These are phyloP conservation scores for Phytophthora sp. DNA, from an alignment of 352 stramenopile species.

Conservation along the genomic window DNA sequence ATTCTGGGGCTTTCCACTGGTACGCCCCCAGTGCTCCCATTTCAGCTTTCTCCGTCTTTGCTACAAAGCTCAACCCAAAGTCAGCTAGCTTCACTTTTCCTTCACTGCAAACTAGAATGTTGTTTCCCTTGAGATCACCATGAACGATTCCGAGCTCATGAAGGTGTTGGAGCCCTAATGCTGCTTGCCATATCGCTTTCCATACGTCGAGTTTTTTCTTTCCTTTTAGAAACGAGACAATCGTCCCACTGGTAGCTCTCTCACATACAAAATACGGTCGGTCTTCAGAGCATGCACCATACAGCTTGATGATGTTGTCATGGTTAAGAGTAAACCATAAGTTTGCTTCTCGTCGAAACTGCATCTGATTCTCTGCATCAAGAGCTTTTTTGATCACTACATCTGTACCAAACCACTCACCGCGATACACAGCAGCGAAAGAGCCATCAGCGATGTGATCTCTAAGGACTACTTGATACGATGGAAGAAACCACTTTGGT, in stretches of 20 bases:
- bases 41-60: neutral
- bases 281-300: neutral
- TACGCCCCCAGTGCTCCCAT: neutral
- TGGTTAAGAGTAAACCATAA: constrained; percentile 3
- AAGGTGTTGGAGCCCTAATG: neutral
- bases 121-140: constrained; percentile 2
- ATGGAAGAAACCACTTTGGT: neutral
- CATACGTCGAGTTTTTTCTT: too few species aligned
- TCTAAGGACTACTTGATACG: neutral
- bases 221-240: neutral
- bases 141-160: constrained; percentile 1
- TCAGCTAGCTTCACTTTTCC: neutral
- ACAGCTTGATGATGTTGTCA: constrained; percentile 3
- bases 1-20: constrained; percentile 1
- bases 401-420: neutral
- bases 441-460: neutral
- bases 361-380: neutral
- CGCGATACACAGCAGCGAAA: neutral
- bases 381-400: neutral
- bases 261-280: constrained; percentile 3
- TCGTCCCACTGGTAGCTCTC: neutral
- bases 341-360: constrained; percentile 1
- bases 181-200: neutral
- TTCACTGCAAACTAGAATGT: constrained; percentile 4
- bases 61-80: constrained; percentile 5